A percentile compares a stretch with the other conserved stretches of the same genome.
These are phyloP conservation scores for Fusarium musae DNA, from an alignment of 2,329 filamentous ascomycete genomes.

Conservation along the genomic window DNA sequence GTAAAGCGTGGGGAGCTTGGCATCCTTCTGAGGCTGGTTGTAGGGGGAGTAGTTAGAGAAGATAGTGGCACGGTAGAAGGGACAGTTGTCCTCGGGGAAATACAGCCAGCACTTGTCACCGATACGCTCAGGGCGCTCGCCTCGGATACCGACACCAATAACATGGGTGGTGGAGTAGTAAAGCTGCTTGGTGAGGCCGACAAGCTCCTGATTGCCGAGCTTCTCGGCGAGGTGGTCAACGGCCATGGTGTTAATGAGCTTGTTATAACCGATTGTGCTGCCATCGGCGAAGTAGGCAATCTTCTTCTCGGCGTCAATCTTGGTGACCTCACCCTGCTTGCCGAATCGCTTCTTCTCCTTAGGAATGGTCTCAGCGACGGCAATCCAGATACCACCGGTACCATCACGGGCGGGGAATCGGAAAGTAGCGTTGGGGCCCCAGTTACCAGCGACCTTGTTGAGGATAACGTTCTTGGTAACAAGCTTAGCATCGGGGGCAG, in stretches of 20 bases:
- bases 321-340: slow-evolving; percentile 82
- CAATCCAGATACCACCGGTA: slow-evolving; percentile 99
- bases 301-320: slow-evolving; percentile 88
- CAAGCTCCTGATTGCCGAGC: slow-evolving; percentile 88
- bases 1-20: slow-evolving; percentile 87
- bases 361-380: slow-evolving; percentile 91
- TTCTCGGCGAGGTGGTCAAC: slow-evolving; percentile 88
- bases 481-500: slow-evolving; percentile 93
- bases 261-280: slow-evolving; percentile 88
- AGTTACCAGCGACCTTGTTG: slow-evolving; percentile 95
- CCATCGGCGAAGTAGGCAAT: slow-evolving; percentile 84
- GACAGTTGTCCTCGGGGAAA: slow-evolving; percentile 98
- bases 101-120: slow-evolving; percentile 99
- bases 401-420: slow-evolving; percentile 95
- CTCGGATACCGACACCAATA: slow-evolving; percentile 94
- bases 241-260: slow-evolving; percentile 95
- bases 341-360: slow-evolving; percentile 93
- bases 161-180: slow-evolving; percentile 99
- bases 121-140: slow-evolving; percentile 90
- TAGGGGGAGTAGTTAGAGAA: slow-evolving; percentile 99
- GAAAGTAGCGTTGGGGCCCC: slow-evolving; percentile 99
- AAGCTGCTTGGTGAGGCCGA: slow-evolving; percentile 85
- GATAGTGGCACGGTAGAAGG: slow-evolving; percentile 99
- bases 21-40: slow-evolving; percentile 89
- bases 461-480: slow-evolving; percentile 95